Base-by-base conservation (phyloP, 2,329 filamentous ascomycete genomes). In the Cladobotryum mycophilum region DNA sequence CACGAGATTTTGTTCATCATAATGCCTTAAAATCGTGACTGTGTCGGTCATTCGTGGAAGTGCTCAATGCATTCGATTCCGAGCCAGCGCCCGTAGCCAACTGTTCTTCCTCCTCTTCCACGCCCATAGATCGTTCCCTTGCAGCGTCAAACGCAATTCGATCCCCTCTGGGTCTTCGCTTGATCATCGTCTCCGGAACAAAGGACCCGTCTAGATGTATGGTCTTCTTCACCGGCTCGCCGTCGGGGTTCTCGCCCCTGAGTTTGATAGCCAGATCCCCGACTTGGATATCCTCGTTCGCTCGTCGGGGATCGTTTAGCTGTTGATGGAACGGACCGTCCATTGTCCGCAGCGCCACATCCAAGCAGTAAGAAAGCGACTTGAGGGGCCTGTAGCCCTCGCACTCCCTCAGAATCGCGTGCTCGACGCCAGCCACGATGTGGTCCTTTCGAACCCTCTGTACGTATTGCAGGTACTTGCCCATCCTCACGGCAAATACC, bases 401-500 rank as follows among this genome's bases (percentile, higher is more conserved):
- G 51, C 63, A 67, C 13, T 46, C 53, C 8, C 54, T 45, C 13
- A 68, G 57, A n/a, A 69, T 62, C 45, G 58, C 58, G 48, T 61
- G 61, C 51, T 69, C 67, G 5, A 63, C 48, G 33, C 58, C 58
- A 3, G 61, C 60, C 9, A 68, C 50, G 17, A 51, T 41, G 15
- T 45, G 50, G n/a, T 43, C n/a, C 13, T 52, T 48, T 12, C 38
- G 38, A 17, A 20, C 17, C 17, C 38, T 17, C 14, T 41, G 38
- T 11, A 41, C 15, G 13, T 15, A 22, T 9, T 20, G 38, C 15
- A 51, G 45, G 15, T 62, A 57, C 35, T 47, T 25, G 5, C 60
- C 60, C 51, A 65, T 62, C 7, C 56, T 53, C 11, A 54, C 53
- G 34, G 64, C 59, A n/a, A 68, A 61, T 14, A 69, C 53, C 22